Base-by-base conservation (phyloP, 768 basidiomycete genomes). In the Tricholoma bakamatsutake region DNA sequence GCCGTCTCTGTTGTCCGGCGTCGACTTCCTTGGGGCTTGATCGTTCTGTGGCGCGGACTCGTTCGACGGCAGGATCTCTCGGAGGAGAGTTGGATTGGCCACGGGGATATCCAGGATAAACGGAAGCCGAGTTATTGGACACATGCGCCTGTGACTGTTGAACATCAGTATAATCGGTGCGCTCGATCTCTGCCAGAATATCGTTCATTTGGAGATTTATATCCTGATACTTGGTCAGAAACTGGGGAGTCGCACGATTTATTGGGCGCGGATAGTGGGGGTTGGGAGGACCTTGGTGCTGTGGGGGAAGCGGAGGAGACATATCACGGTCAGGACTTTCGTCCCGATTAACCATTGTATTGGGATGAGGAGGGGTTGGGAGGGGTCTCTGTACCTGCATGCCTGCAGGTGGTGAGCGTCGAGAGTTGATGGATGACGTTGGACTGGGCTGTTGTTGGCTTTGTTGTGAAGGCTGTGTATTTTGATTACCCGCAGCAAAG, bases 171-270 rank as follows among this genome's bases (percentile, higher is more conserved):
- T 80, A 70, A 67, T 87, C 84, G n/a, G 83, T 84, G 42, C 81
- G 79, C 64, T 89, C 87, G 58, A 88, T 85, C 59, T 88, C 84
- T 31, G 82, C 83, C 68, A 88, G 72, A 28, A 88, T 74, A 34
- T 82, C 80, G 0, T 86, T 86, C 76, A 88, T 80, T 50, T 85
- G 78, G 35, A 61, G 60, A 2, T 83, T 82, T 63, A 79, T 62
- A 10, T 73, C 68, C 40, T 81, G 78, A 63, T 78, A 83, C 54
- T 81, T 80, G 0, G 74, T 69, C 17, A 86, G 76, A 64, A 87
- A 85, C 28, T 76, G 79, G 10, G 80, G 76, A 3, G 78, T 75
- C 0, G 80, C 74, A 47, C 84, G 83, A 64, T 79, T 78, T 50
- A 85, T 76, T 1, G 86, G 81, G 9, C 87, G 83, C n/a, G 85